A percentile compares a stretch with the other conserved stretches of the same genome.
These are phyloP conservation scores for Pleoardoris graminearum DNA, from an alignment of 2,329 filamentous ascomycete species.

Conservation along the genomic window DNA sequence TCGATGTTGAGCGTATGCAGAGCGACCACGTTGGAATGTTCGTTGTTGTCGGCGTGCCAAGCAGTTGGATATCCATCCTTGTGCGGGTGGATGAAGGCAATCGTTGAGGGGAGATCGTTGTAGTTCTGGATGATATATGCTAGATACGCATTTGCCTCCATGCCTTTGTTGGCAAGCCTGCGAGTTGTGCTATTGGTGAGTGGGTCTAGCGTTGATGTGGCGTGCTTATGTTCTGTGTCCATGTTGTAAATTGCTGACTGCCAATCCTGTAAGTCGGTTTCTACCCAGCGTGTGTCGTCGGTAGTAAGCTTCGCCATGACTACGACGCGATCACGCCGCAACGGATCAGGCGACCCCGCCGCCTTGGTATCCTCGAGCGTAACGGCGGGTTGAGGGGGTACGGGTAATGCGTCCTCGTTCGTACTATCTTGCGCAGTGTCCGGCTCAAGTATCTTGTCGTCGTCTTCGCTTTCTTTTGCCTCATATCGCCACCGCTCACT, in stretches of 20 bases:
- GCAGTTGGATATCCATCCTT: constrained; percentile 19
- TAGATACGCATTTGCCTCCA: constrained; percentile 30
- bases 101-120: constrained; percentile 21
- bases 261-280: constrained; percentile 32
- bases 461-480: constrained; percentile 13
- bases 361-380: constrained; percentile 11
- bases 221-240: constrained; percentile 20
- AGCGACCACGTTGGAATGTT: constrained; percentile 12
- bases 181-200: constrained; percentile 21
- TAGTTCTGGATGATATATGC: constrained; percentile 32
- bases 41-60: constrained; percentile 13
- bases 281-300: constrained; percentile 28
- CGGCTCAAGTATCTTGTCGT: constrained; percentile 15
- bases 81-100: constrained; percentile 26
- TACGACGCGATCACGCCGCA: constrained; percentile 21
- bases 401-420: constrained; percentile 10
- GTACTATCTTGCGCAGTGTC: constrained; percentile 8
- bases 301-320: constrained; percentile 21
- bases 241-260: constrained; percentile 50
- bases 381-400: constrained; percentile 8
- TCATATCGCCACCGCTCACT: constrained; percentile 17
- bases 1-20: constrained; percentile 40
- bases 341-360: constrained; percentile 11
- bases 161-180: constrained; percentile 21
- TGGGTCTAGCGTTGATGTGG: constrained; percentile 19